Evolutionary conservation across 768 basidiomycete genomes (phyloP).

Genomic region (Rhodotorula taiwanensis): DNA sequence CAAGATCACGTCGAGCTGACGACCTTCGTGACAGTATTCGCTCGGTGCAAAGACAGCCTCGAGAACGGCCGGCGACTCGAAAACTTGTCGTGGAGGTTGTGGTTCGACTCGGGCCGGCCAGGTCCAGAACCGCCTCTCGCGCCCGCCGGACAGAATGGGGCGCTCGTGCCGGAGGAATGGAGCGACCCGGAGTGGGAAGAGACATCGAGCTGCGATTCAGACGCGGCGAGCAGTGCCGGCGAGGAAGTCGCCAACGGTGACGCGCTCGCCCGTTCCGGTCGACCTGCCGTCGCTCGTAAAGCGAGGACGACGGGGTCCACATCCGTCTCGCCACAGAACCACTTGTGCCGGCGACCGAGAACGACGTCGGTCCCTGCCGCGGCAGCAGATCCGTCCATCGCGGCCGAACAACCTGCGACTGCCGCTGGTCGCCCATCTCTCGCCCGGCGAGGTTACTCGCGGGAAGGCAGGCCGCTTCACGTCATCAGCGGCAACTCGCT

Average conservation of each 20-base stretch:
- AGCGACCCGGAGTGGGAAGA: slow-evolving; percentile 36
- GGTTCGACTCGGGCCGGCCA: slow-evolving; percentile 49
- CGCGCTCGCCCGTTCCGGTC: neutral
- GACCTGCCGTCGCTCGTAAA: neutral
- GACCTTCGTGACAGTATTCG: slow-evolving; percentile 59
- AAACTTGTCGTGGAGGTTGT: slow-evolving; percentile 80
- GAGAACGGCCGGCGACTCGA: slow-evolving; percentile 75
- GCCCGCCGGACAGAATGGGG: neutral
- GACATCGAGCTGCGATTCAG: slow-evolving; percentile 15
- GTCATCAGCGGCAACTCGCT: slow-evolving; percentile 31
- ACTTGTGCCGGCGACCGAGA: neutral
- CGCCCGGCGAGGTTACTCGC: slow-evolving; percentile 7
- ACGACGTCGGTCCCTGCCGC: slow-evolving; percentile 20
- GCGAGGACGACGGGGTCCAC: neutral
- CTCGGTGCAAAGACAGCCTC: slow-evolving; percentile 71
- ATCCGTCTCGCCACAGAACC: neutral
- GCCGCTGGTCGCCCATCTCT: neutral
- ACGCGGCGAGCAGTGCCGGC: neutral
- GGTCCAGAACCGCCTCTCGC: neutral
- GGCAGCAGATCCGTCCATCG: neutral
- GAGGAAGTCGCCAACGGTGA: neutral
- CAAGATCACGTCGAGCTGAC: too few species aligned
- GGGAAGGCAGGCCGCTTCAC: slow-evolving; percentile 17
- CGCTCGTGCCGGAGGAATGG: slow-evolving; percentile 7
- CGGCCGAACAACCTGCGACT: too few species aligned